A percentile compares a stretch with the other conserved stretches of the same genome.
Evolutionary conservation across 225 moss, liverwort and hornwort genomes (phyloP).

Genomic region (Takakia lepidozioides): DNA sequence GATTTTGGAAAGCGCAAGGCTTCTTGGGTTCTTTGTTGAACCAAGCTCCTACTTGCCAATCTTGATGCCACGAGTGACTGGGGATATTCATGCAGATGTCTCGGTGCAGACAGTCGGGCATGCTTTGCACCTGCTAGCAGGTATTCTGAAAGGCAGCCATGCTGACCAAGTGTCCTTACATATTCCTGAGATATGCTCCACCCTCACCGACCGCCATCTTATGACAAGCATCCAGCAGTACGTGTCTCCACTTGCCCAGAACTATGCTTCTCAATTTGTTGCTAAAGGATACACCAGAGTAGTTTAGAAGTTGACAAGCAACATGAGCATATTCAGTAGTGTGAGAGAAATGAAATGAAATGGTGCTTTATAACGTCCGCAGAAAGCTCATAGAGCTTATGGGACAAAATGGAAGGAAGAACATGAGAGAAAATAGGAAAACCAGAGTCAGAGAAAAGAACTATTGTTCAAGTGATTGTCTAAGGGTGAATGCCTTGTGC

Average conservation of each 20-base stretch:
- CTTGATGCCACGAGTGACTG: slow-evolving; percentile 59
- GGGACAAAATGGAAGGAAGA: no score
- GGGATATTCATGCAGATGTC: slow-evolving; percentile 64
- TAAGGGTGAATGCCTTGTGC: no score
- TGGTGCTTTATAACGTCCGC: no score
- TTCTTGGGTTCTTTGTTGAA: slow-evolving; percentile 71
- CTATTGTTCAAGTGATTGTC: no score
- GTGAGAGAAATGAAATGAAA: no score
- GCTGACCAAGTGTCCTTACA: slow-evolving; percentile 37
- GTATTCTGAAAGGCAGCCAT: slow-evolving; percentile 59
- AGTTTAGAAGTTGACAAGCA: no score
- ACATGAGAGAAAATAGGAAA: no score
- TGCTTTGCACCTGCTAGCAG: slow-evolving; percentile 67
- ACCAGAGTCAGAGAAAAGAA: no score
- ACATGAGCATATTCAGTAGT: no score
- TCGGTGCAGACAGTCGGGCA: slow-evolving; percentile 61
- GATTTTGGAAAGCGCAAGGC: slow-evolving; percentile 70
- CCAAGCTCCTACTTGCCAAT: slow-evolving; percentile 68
- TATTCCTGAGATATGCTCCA: slow-evolving; percentile 77
- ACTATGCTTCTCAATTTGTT: no score
- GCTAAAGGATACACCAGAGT: no score
- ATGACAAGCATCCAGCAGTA: slow-evolving; percentile 88
- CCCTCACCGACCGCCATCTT: slow-evolving; percentile 70
- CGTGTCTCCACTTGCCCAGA: not conserved
- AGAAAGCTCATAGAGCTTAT: no score